These are phyloP conservation scores for Termitomyces sp. DNA, from an alignment of 768 basidiomycete species.

Conservation along the genomic window DNA sequence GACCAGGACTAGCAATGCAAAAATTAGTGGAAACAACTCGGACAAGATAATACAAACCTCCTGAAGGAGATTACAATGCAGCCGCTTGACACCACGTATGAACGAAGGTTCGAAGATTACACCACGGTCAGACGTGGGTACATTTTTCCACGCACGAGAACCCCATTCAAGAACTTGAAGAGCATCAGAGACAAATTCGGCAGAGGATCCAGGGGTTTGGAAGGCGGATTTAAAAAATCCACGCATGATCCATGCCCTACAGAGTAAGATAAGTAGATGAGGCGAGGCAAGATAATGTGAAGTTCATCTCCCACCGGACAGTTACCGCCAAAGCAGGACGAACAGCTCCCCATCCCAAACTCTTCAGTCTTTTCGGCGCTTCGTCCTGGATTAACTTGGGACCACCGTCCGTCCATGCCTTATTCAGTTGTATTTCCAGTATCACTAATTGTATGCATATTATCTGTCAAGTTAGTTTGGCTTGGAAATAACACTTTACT, in stretches of 20 bases:
- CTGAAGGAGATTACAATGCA: constrained; percentile 31
- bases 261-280: background rate
- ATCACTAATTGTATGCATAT: constrained; percentile 13
- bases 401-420: constrained; percentile 32
- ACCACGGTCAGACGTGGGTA: constrained; percentile 34
- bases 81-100: constrained; percentile 35
- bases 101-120: constrained; percentile 39
- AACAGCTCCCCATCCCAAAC: constrained; percentile 24
- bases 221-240: constrained; percentile 26
- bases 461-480: background rate
- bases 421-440: constrained; percentile 22
- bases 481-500: constrained; percentile 18
- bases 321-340: constrained; percentile 35
- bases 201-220: constrained; percentile 14
- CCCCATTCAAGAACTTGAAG: constrained; percentile 44
- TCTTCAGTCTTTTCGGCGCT: constrained; percentile 24
- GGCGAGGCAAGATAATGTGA: background rate
- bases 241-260: constrained; percentile 37
- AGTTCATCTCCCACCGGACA: constrained; percentile 25
- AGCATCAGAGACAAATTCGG: constrained; percentile 33
- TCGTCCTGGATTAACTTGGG: constrained; percentile 29
- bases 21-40: background rate
- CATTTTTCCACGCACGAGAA: constrained; percentile 31
- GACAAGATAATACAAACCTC: constrained; percentile 21
- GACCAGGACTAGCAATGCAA: constrained; percentile 7